Base-by-base conservation (phyloP, 805 yeast species). In the Kuraishia borneana region DNA sequence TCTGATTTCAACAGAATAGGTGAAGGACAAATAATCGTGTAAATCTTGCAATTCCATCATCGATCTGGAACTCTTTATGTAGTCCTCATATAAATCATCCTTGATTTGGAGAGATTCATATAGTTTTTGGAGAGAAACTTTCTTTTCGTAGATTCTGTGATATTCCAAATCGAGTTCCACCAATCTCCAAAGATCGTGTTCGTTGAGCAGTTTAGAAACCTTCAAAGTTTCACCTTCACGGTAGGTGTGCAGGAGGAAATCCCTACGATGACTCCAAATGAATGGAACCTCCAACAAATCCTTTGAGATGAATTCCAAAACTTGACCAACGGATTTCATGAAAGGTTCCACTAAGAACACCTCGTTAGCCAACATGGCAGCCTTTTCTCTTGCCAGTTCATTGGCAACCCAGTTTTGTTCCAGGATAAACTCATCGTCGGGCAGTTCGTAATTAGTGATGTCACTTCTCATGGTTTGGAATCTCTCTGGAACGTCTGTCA, bases 261-360 rank as follows among this genome's bases (percentile, higher is more conserved):
- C 97, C 58, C 94, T 83, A 54, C 97, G 82, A 51, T 87, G 95
- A 18, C 87, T 82, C 83, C 95, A 87, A 40, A 92, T 87, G 47
- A 87, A 83, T 8, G 98, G 97, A 4, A 89, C 95, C 53, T 92
- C 98, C 42, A 81, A 68, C 38, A 77, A 68, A 32, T 88, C 94
- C 45, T 73, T 75, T 10, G 87, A 67, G 21, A 92, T 61, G 43
- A 76, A 87, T 49, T 66, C 83, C 47, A 71, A 78, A 30, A 68
- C 83, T 56, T 70, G 76, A 9, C 74, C 72, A 5, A 92, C 83
- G 1, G 95, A 79, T 26, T 64, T 69, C 36, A 65, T 64, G 56
- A 85, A 82, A 3, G 60, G 56, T 14, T 80, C 80, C 12, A 56
- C 58, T 18, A 61, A 47, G 31, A 44, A 38, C 18, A 47, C 45